Base-by-base conservation (phyloP, 2,329 filamentous ascomycete genomes). In the Clarireedia monteithiana region DNA sequence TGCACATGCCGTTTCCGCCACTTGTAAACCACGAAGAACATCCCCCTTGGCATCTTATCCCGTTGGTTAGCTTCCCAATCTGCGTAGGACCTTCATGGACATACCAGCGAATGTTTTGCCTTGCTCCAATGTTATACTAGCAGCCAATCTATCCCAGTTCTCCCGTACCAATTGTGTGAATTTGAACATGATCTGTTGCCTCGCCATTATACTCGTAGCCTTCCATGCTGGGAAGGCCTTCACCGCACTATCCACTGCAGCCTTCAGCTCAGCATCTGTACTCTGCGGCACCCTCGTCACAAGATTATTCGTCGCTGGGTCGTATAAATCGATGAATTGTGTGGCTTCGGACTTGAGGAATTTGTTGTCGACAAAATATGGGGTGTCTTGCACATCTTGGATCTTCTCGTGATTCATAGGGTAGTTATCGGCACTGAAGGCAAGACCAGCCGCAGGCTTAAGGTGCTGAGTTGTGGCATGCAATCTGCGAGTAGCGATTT, bases 111-210 rank as follows among this genome's bases (percentile, higher is more conserved):
- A 86, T 0, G 89, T 94, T 81, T 94, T 94, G 71, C 89, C 89
- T 76, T 94, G 89, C 76, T 94, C 89, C 56, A 92, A 78, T 6
- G 88, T 91, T 71, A 94, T 94, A 74, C 86, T 90, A 12, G 89
- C 88, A 15, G 89, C 89, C 63, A 94, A 74, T 17, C 89, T 80
- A 70, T 94, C 89, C 88, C 88, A 91, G 74, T 94, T 86, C 74
- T 91, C 85, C 52, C 87, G 78, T 69, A 94, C 89, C 67, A 94
- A 75, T 34, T 80, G 79, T 36, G 90, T 87, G 67, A 90, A 91
- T 72, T 86, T 87, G 79, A 94, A 92, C 86, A 92, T 90, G 74
- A 92, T 85, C 74, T 89, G 83, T 77, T 94, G 89, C 60, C 88
- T 79, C 60, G 81, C 76, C 62, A 94, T 78, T 61, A 92, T 75